Evolutionary conservation across 306 rosid genomes (phyloP).

Genomic region (Hylodesmum podocarpum): DNA sequence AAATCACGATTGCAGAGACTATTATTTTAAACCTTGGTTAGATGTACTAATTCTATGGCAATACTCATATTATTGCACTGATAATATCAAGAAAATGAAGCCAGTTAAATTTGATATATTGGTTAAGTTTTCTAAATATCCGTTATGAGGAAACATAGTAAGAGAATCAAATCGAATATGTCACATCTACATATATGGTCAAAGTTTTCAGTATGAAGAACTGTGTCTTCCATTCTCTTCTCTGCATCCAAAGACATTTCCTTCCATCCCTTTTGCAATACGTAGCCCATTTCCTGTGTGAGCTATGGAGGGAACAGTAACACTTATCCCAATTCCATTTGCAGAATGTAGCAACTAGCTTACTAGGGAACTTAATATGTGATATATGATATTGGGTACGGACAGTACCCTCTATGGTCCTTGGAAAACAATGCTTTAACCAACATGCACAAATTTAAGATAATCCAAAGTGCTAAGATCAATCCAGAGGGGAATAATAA

Average conservation of each 20-base stretch:
- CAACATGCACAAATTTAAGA: slow-evolving; percentile 25
- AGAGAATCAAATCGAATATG: slow-evolving; percentile 35
- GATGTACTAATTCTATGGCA: background rate
- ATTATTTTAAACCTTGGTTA: too few species aligned
- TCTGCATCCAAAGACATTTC: slow-evolving; percentile 34
- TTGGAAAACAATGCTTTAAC: slow-evolving; percentile 6
- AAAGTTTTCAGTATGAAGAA: slow-evolving; percentile 10
- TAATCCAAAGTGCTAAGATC: slow-evolving; percentile 25
- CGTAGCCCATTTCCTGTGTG: slow-evolving; percentile 55
- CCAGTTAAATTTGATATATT: background rate
- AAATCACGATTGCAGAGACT: too few species aligned
- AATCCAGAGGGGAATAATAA: slow-evolving; percentile 30
- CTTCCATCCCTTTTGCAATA: slow-evolving; percentile 42
- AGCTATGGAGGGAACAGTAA: slow-evolving; percentile 22
- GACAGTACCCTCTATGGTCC: slow-evolving; percentile 33
- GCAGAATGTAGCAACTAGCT: background rate
- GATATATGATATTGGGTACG: slow-evolving; percentile 35
- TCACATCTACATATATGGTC: slow-evolving; percentile 27
- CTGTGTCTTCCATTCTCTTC: slow-evolving; percentile 48
- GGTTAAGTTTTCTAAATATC: background rate
- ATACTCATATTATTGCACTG: background rate
- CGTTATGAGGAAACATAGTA: slow-evolving; percentile 13
- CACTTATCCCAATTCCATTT: slow-evolving; percentile 38
- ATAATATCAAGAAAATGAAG: background rate
- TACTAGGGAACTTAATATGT: background rate